Percentiles rank a stretch among this genome's conserved stretches.
Evolutionary conservation across 495 filamentous ascomycete species (phyloP).

Genomic region (Poronia punctata): DNA sequence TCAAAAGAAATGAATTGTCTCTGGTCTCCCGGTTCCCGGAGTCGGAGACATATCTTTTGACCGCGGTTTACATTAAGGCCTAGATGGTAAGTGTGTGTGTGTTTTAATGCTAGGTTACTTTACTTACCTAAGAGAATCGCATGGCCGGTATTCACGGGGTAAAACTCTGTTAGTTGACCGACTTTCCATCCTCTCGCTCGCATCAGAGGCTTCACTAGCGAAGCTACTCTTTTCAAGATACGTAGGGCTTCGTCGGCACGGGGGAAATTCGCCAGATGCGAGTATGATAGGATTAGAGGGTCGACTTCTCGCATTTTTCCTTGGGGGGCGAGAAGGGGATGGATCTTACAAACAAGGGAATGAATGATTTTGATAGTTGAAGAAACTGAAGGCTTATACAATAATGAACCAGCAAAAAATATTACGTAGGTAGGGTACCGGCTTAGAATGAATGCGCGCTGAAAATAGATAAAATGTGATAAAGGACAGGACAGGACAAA

Average conservation of each 20-base stretch:
- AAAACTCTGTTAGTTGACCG: constrained; percentile 75
- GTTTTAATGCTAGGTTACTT: constrained; percentile 9
- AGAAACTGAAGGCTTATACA: no score
- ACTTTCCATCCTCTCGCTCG: constrained; percentile 76
- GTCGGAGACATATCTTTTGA: constrained; percentile 72
- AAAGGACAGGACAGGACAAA: no score
- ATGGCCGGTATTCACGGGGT: constrained; percentile 66
- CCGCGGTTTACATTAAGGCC: constrained; percentile 72
- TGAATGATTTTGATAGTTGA: background rate
- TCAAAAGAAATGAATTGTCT: constrained; percentile 76
- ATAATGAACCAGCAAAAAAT: no score
- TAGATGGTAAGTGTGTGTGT: no score
- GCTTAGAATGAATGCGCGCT: no score
- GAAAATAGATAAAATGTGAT: no score
- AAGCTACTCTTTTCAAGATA: constrained; percentile 76
- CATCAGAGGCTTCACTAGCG: constrained; percentile 94
- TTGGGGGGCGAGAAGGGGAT: background rate
- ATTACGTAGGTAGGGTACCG: no score
- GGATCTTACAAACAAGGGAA: background rate
- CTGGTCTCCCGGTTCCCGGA: constrained; percentile 71
- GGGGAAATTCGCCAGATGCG: constrained; percentile 67
- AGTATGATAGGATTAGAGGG: constrained; percentile 65
- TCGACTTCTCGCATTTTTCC: constrained; percentile 58
- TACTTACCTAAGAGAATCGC: constrained; percentile 65
- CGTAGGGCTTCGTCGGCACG: constrained; percentile 73